These are phyloP conservation scores for Cucurbita ficifolia DNA, from an alignment of 306 rosid genomes.

Conservation along the genomic window DNA sequence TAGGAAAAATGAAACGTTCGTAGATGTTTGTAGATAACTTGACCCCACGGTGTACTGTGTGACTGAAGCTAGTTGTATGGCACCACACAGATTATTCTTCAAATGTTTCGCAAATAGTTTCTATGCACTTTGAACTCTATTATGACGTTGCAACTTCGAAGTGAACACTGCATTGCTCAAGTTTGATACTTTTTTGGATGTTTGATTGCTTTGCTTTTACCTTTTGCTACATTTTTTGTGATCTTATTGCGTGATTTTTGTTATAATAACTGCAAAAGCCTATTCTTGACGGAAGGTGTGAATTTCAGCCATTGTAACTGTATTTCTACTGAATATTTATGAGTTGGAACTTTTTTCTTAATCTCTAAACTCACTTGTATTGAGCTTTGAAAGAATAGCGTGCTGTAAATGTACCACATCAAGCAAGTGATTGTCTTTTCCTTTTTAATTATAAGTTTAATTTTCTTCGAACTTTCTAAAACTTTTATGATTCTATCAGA, in stretches of 20 bases:
- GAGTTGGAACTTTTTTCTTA: not conserved
- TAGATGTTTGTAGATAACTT: not conserved
- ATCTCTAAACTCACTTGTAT: not conserved
- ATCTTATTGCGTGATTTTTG: not conserved
- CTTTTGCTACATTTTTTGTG: not conserved
- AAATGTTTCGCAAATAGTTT: not conserved
- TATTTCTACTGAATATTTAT: not conserved
- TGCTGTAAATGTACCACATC: no score
- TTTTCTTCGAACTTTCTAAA: no score
- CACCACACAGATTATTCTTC: not conserved
- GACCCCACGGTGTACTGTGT: not conserved
- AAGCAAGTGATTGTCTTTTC: no score
- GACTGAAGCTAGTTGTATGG: not conserved
- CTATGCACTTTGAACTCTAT: not conserved
- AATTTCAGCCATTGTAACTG: not conserved
- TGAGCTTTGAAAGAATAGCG: not conserved
- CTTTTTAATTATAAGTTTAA: no score
- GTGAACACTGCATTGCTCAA: not conserved
- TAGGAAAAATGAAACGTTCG: not conserved
- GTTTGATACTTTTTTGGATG: not conserved
- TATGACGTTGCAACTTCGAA: not conserved
- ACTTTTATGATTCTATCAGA: no score
- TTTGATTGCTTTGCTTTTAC: not conserved
- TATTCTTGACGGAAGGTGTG: not conserved
- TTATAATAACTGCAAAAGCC: not conserved